phyloP scores from a whole-genome alignment of 768 basidiomycete species.

The Leucosporidium yakuticum region DNA sequence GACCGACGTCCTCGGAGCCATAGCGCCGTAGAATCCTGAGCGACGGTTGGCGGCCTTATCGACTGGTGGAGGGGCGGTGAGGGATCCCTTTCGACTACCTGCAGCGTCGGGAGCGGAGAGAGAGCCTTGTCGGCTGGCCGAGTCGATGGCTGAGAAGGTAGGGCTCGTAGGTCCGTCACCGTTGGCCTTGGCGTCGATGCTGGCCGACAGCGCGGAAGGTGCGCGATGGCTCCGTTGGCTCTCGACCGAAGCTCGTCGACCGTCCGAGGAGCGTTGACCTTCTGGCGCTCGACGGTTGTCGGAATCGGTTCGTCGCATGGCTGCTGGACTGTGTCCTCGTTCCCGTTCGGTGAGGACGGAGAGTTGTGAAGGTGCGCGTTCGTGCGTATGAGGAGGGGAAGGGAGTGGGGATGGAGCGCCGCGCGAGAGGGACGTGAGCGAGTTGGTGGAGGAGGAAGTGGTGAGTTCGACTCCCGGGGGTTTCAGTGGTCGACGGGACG shows the following conservation, averaged over 20 bases:
- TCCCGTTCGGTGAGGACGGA: not conserved
- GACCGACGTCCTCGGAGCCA: not conserved
- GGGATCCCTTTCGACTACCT: not conserved
- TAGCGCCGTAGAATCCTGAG: conserved; percentile 38
- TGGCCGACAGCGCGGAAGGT: not conserved
- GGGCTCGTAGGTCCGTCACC: not conserved
- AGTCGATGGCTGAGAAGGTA: not conserved
- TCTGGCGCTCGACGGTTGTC: too few relatives aligned
- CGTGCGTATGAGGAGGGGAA: too few relatives aligned
- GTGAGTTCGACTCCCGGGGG: not conserved
- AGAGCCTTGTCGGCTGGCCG: conserved; percentile 8
- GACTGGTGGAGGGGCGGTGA: not conserved
- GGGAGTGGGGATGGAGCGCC: not conserved
- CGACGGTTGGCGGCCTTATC: conserved; percentile 31
- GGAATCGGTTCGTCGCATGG: too few relatives aligned
- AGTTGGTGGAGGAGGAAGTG: not conserved
- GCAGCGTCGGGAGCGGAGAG: conserved; percentile 16
- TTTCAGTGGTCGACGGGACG: not conserved
- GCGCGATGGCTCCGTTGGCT: not conserved
- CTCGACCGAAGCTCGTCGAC: not conserved
- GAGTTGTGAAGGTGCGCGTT: not conserved
- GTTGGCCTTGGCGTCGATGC: not conserved
- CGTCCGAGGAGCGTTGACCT: too few relatives aligned
- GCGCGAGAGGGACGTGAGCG: not conserved
- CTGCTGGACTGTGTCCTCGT: not conserved